Base-by-base conservation (phyloP, 306 rosid genomes). In the Malus domestica region DNA sequence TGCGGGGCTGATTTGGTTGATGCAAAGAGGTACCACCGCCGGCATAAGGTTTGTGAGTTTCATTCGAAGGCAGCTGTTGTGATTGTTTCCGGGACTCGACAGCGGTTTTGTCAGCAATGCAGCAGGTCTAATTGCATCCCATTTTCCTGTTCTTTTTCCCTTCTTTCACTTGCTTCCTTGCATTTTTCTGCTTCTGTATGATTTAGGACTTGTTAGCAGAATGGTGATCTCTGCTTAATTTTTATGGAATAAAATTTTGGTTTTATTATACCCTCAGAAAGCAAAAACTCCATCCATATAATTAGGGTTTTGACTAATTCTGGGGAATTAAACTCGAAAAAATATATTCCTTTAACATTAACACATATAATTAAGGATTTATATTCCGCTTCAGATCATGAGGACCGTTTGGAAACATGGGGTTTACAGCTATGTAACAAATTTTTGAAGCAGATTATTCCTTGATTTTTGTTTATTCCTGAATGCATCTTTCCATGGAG, bases 101-200 rank as follows among this genome's bases (percentile, higher is more conserved):
- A 94, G 78, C 89, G 98, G 78, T 94, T 94, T 80, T 94, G 97
- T 80, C 98, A 94, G 88, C 98, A 94, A 92, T 94, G 98, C 87
- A 94, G 98, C 95, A 94, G 98, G 98, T 94, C 3, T 8, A 20
- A 8, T 62, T 71, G 25, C 67, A 51, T 80, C 85, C 73, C 83
- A 61, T 15, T 25, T 66, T 19, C 20, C 38, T 46, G 0, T 49
- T 11, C 42, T 46, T 19, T n/a, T 25, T 58, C 29, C 29, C 4
- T 58, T 58, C 30, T 58, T 58, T 13, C 19, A 46, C 2, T 51
- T 51, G 8, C 55, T 51, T 49, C 6, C 15, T 11, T 22, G 29
- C 63, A 22, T 58, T 58, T 23, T 58, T 58, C 63, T 58, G 15
- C 63, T 58, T 58, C 63, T 22, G 7, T 10, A 10, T 58, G 63